Base-by-base conservation (phyloP, 2,329 filamentous ascomycete genomes). In the Chaetomiaceae sp. region DNA sequence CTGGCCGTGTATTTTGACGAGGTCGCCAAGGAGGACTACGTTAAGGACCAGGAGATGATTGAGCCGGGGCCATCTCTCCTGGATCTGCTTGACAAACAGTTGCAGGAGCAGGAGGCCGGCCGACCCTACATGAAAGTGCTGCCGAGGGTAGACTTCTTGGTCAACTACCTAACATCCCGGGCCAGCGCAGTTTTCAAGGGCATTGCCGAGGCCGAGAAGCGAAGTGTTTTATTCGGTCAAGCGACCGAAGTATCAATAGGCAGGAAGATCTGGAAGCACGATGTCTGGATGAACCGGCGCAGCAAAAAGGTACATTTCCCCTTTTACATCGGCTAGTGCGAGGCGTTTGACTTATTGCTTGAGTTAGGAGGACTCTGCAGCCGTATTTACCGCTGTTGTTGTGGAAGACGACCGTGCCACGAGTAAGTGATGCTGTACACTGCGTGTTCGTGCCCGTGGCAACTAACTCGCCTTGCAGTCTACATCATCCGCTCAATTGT, bases 121-220 rank as follows among this genome's bases (percentile, higher is more conserved):
- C 67, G 75, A 41, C 50, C 65, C 1, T 68, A 71, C 47, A 69
- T 73, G 54, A 73, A 72, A 50, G 70, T 74, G 12, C 64, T 84
- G 14, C 74, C 80, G 0, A 76, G 78, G 47, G 65, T 88, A n/a
- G 76, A 77, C 39, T 80, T 85, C 42, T 62, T 90, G 35, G 77
- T 79, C 11, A 69, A 71, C 10, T 75, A 80, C 46, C 65, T 88
- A 14, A 70, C 72, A 0, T 62, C 64, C 3, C 79, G 81, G 57
- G 78, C 81, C 9, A 72, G 72, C n/a, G 65, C 65, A 7, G 73
- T 88, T 2, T 86, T 88, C 57, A 65, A 76, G 44, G 72, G 81
- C 48, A 81, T 89, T 60, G 81, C 87, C 51, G 78, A 84, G 63
- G 78, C 83, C 6, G 77, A 88, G 65, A 74, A 79, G 57, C 70